phyloP scores from a whole-genome alignment of 306 rosid genomes.

The Nissolia schottii region DNA sequence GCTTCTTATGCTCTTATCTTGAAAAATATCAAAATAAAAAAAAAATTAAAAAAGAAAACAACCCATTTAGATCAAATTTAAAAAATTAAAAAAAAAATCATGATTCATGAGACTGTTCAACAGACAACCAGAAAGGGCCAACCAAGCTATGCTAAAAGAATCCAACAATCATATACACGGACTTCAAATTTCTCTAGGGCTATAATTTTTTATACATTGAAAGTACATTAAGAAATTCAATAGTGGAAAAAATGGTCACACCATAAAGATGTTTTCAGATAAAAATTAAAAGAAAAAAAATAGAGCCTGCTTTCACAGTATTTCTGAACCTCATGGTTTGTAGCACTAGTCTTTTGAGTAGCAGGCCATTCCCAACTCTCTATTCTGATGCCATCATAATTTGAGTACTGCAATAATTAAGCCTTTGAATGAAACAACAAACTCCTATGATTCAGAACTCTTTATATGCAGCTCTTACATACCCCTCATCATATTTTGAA shows the following conservation, averaged over 20 bases:
- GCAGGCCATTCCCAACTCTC: background rate
- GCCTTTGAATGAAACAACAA: background rate
- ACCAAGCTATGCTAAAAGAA: background rate
- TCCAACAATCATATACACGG: background rate
- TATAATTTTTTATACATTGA: background rate
- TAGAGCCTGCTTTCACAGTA: background rate
- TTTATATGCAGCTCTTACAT: background rate
- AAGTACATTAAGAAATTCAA: background rate
- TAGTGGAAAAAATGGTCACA: background rate
- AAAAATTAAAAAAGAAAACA: background rate
- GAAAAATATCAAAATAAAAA: background rate
- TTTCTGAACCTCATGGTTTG: background rate
- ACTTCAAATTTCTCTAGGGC: background rate
- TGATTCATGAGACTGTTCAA: background rate
- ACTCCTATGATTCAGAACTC: slow-evolving; percentile 10
- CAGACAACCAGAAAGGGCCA: background rate
- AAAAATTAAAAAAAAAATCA: no score
- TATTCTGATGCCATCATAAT: background rate
- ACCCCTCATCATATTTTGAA: slow-evolving; percentile 27
- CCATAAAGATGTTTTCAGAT: background rate
- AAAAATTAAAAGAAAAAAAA: background rate
- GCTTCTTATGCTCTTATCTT: background rate
- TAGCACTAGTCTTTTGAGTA: background rate
- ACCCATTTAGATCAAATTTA: background rate
- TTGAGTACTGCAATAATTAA: background rate